phyloP scores from a whole-genome alignment of 345 rosid species.

The Xanthoceras sorbifolium region DNA sequence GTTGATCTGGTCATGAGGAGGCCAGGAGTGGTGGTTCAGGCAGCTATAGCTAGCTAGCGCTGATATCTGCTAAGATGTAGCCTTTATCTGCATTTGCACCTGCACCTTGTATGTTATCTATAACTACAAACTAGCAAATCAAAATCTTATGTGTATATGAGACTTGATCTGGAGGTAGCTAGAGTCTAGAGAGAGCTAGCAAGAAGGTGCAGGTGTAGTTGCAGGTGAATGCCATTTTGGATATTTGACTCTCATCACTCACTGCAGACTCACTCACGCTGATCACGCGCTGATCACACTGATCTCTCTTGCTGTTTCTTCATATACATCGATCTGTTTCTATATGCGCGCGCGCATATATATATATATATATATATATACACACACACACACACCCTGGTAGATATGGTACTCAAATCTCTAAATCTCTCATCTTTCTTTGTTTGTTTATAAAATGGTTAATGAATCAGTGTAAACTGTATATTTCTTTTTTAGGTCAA shows the following conservation, averaged over 20 bases:
- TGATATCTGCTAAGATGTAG: constrained; percentile 34
- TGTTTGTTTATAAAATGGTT: neutral
- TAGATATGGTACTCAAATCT: neutral
- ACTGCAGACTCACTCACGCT: too few species aligned
- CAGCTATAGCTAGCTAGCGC: neutral
- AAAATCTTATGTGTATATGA: neutral
- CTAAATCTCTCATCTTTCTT: neutral
- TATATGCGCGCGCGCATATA: too few species aligned
- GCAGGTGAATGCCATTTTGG: constrained; percentile 61
- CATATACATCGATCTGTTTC: neutral
- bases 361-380: too few species aligned
- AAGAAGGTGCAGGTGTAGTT: constrained; percentile 49
- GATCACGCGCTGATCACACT: too few species aligned
- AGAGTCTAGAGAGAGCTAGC: neutral
- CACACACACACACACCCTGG: too few species aligned
- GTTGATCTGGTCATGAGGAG: too few species aligned
- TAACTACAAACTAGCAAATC: neutral
- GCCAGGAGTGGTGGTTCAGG: neutral
- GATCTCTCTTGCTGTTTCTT: neutral
- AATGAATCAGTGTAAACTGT: too few species aligned
- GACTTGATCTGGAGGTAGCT: neutral
- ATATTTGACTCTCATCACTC: neutral
- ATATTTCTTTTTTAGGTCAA: neutral
- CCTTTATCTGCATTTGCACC: constrained; percentile 73
- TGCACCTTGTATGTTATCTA: constrained; percentile 46